phyloP scores from a whole-genome alignment of 345 rosid genomes.

The Syzygium jambos region DNA sequence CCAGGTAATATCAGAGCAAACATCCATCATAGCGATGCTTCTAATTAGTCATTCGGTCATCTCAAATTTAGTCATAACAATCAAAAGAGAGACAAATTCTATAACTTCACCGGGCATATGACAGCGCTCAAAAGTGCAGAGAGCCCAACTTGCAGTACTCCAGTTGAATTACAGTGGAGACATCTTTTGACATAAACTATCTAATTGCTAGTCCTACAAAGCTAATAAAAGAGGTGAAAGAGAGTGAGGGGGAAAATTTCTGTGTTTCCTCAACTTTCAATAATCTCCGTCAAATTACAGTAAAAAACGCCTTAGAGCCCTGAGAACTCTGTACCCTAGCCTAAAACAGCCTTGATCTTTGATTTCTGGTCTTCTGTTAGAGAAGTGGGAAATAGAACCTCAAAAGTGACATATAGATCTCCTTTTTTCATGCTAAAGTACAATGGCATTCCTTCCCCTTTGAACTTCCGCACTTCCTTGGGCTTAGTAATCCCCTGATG shows the following conservation, averaged over 20 bases:
- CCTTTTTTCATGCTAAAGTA: conserved; percentile 85
- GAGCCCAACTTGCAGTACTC: not conserved
- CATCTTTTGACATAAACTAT: not conserved
- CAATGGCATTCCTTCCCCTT: conserved; percentile 98
- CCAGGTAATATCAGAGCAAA: not conserved
- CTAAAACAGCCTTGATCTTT: conserved; percentile 65
- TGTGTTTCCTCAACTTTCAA: not conserved
- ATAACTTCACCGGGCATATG: not conserved
- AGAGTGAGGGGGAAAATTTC: not conserved
- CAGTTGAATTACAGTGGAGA: not conserved
- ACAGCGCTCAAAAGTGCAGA: not conserved
- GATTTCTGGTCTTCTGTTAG: conserved; percentile 79
- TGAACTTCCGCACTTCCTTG: conserved; percentile 79
- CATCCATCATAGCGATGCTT: not conserved
- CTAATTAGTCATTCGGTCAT: not conserved
- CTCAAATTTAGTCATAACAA: not conserved
- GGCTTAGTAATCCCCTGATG: conserved; percentile 89
- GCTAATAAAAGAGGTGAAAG: not conserved
- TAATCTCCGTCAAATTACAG: not conserved
- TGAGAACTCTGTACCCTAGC: conserved; percentile 12
- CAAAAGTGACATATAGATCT: conserved; percentile 73
- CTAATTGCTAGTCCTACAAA: not conserved
- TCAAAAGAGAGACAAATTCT: not conserved
- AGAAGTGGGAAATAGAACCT: conserved; percentile 81
- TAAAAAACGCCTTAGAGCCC: not conserved